phyloP scores from a whole-genome alignment of 306 rosid species.

The Sophora flavescens region DNA sequence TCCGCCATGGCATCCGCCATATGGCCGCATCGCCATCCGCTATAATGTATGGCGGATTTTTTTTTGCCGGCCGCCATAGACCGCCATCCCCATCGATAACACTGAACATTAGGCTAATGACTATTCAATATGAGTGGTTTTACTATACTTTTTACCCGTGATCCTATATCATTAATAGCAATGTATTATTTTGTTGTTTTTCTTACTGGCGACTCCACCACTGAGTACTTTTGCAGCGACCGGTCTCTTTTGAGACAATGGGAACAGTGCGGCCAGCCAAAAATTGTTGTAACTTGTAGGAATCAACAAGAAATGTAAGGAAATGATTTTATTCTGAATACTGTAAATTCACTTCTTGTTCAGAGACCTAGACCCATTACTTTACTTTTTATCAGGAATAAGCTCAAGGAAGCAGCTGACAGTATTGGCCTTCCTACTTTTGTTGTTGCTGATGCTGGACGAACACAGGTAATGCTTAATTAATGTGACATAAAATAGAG shows the following conservation, averaged over 20 bases:
- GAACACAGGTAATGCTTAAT: slow-evolving; percentile 77
- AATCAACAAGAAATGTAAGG: slow-evolving; percentile 93
- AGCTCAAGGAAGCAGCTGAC: slow-evolving; percentile 80
- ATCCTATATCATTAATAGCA: neutral
- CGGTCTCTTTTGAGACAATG: slow-evolving; percentile 82
- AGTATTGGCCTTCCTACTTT: slow-evolving; percentile 86
- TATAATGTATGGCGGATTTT: too few relatives aligned
- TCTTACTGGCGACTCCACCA: slow-evolving; percentile 1
- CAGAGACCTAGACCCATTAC: slow-evolving; percentile 19
- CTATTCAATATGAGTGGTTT: slow-evolving; percentile 7
- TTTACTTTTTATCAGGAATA: slow-evolving; percentile 70
- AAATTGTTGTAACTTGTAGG: slow-evolving; percentile 87
- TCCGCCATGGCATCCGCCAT: too few relatives aligned
- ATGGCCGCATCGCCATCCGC: too few relatives aligned
- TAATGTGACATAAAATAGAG: slow-evolving; percentile 31
- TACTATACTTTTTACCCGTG: slow-evolving; percentile 16
- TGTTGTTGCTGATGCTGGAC: slow-evolving; percentile 94
- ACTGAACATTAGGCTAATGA: slow-evolving; percentile 27
- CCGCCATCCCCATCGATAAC: too few relatives aligned
- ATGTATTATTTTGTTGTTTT: neutral
- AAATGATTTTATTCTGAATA: slow-evolving; percentile 41
- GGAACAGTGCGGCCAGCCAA: slow-evolving; percentile 91
- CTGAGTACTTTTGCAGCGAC: slow-evolving; percentile 55
- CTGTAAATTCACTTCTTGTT: slow-evolving; percentile 37
- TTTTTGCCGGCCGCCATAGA: too few relatives aligned